Evolutionary conservation across 805 yeast species (phyloP), one percentile per base, ranked within the genome.

Genomic region (Zygosaccharomyces bailii): DNA sequence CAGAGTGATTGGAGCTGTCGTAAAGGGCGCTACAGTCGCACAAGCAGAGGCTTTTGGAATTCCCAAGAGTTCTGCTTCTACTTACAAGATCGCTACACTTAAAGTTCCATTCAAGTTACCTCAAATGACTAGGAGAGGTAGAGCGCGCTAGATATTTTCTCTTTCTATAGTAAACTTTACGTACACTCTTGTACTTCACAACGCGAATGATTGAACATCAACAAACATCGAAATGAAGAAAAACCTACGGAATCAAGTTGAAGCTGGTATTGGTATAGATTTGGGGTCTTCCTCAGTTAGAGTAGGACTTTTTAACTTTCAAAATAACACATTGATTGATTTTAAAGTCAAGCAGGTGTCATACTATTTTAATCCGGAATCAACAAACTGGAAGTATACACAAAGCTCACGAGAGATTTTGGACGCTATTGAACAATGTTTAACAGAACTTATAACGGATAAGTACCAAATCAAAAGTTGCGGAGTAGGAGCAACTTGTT

Each of bases 41-140:
- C 84, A 83, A 66, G 87, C 87, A 29, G 88, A 82, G 56, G 84
- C 84, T 2, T 75, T 80, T 52, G 84, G 84, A 23, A 73, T 84
- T 47, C 78, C 84, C 39, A 82, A 77, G 65, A 66, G 74, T 42
- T 69, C 74, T 43, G 82, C 82, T 10, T 63, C 78, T 7, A 73
- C 79, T 30, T 83, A 84, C 67, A 87, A 88, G 66, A 72, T 91
- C 53, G 98, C 97, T 2, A 67, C 78, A 13, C 75, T 93, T 65
- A 82, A 78, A 63, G 96, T 89, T 24, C 99, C 99, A 31, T 85
- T 93, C 69, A 82, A 80, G 61, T 71, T 87, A 41, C 99, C 99
- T 5, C 91, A 85, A 55, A 74, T 86, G 75, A 76, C 82, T 8
- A 80, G 82, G 70, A 74, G 86, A 59, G 80, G 80, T 32, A 72